Percentiles rank a stretch among this genome's conserved stretches.
Evolutionary conservation across 2,329 filamentous ascomycete genomes (phyloP).

Genomic region (Hymenoscyphus occultus): DNA sequence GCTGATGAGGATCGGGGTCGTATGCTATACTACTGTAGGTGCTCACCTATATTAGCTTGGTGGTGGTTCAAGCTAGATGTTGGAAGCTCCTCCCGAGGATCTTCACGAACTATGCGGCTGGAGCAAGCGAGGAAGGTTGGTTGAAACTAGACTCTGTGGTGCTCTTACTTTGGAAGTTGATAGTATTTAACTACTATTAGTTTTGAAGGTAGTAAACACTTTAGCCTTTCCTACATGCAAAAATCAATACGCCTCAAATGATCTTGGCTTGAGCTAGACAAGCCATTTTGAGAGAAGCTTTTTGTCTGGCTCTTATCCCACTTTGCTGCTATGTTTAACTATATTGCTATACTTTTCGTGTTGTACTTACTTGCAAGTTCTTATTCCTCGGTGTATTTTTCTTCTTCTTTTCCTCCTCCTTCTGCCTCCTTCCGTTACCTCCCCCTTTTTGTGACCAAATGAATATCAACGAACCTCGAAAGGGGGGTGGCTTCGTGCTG

Average conservation of each 20-base stretch:
- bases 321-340: not conserved
- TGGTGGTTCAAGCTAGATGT: not conserved
- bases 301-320: not conserved
- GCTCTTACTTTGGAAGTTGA: not conserved
- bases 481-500: constrained; percentile 23
- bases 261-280: not conserved
- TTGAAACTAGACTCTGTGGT: not conserved
- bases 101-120: not conserved
- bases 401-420: not conserved
- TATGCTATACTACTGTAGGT: not conserved
- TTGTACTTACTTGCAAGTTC: not conserved
- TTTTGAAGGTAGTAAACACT: not conserved
- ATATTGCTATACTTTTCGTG: not conserved
- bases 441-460: constrained; percentile 15
- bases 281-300: not conserved
- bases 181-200: not conserved
- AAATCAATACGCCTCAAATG: not conserved
- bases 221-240: not conserved
- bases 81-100: not conserved
- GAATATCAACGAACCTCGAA: constrained; percentile 29
- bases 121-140: not conserved
- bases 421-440: not conserved
- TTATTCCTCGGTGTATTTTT: not conserved
- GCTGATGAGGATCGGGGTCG: not conserved
- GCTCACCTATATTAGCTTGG: not conserved